phyloP scores from a whole-genome alignment of 2,329 filamentous ascomycete species.

The Ceratocystis alfenasii region DNA sequence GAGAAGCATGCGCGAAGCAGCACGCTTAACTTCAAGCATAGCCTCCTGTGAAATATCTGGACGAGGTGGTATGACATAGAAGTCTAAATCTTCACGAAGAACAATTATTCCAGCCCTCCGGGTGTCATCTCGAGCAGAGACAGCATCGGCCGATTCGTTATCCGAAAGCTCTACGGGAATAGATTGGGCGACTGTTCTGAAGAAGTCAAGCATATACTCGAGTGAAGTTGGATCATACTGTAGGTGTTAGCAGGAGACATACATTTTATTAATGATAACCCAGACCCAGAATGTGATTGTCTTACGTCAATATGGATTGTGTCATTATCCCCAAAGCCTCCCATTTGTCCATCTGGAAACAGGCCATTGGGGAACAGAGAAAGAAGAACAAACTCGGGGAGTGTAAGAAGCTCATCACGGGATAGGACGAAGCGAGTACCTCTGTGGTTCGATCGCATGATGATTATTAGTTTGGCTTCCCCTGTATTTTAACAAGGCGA shows the following conservation, averaged over 20 bases:
- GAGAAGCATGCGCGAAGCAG: constrained; percentile 74
- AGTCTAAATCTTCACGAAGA: constrained; percentile 87
- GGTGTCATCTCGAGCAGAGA: constrained; percentile 59
- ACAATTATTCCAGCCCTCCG: constrained; percentile 97
- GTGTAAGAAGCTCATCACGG: constrained; percentile 82
- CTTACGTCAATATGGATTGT: constrained; percentile 95
- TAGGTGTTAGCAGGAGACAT: not conserved
- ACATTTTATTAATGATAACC: not conserved
- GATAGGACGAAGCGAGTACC: constrained; percentile 90
- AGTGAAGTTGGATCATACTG: constrained; percentile 94
- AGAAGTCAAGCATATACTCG: constrained; percentile 99
- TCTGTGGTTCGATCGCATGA: constrained; percentile 36
- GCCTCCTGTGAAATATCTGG: constrained; percentile 73
- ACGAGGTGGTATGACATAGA: constrained; percentile 85
- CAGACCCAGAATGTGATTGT: constrained; percentile 27
- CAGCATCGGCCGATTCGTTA: constrained; percentile 51
- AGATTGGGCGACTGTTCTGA: constrained; percentile 90
- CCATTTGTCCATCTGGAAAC: constrained; percentile 92
- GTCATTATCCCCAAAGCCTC: constrained; percentile 81
- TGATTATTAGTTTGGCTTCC: no score
- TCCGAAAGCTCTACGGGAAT: constrained; percentile 45
- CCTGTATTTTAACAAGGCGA: not conserved
- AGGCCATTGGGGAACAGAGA: constrained; percentile 99
- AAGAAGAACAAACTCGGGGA: constrained; percentile 92
- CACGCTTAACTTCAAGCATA: constrained; percentile 94